Conservation (phyloP, 768 basidiomycete genomes). For the Hortiboletus campestris region DNA sequence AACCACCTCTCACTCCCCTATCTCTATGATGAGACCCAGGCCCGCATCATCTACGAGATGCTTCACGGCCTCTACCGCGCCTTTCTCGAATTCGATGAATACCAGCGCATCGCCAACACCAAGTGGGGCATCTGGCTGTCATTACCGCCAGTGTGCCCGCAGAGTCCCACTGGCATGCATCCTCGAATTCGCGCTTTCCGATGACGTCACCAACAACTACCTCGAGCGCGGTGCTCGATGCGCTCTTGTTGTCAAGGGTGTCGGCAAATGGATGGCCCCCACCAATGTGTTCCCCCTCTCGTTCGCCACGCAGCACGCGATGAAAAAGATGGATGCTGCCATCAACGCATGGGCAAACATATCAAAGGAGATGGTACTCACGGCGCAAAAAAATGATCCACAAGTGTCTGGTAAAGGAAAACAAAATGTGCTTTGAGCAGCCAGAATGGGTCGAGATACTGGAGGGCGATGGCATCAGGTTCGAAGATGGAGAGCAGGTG, state of each 20-base stretch:
- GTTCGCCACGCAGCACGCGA: constrained; percentile 61
- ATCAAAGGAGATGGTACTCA: constrained; percentile 59
- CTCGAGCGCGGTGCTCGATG: constrained; percentile 72
- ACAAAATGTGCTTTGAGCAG: constrained; percentile 64
- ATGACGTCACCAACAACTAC: constrained; percentile 72
- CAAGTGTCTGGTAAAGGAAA: constrained; percentile 54
- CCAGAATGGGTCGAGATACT: constrained; percentile 74
- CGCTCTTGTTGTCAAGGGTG: constrained; percentile 68
- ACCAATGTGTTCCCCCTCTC: constrained; percentile 67
- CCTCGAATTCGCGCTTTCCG: constrained; percentile 72
- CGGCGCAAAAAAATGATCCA: constrained; percentile 62
- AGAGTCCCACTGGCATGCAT: constrained; percentile 80
- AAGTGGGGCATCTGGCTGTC: constrained; percentile 81
- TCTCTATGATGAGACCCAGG: constrained; percentile 77
- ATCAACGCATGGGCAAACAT: constrained; percentile 51
- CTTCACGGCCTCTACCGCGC: constrained; percentile 88
- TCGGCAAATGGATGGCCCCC: constrained; percentile 66
- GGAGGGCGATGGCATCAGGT: constrained; percentile 67
- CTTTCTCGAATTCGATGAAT: constrained; percentile 72
- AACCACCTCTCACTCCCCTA: constrained; percentile 76
- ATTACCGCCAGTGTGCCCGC: constrained; percentile 79
- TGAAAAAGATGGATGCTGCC: constrained; percentile 49
- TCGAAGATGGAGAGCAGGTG: constrained; percentile 76
- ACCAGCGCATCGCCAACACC: constrained; percentile 69
- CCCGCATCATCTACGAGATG: constrained; percentile 84